Base-by-base conservation (phyloP, 768 basidiomycete species). In the Podaxis sp. region DNA sequence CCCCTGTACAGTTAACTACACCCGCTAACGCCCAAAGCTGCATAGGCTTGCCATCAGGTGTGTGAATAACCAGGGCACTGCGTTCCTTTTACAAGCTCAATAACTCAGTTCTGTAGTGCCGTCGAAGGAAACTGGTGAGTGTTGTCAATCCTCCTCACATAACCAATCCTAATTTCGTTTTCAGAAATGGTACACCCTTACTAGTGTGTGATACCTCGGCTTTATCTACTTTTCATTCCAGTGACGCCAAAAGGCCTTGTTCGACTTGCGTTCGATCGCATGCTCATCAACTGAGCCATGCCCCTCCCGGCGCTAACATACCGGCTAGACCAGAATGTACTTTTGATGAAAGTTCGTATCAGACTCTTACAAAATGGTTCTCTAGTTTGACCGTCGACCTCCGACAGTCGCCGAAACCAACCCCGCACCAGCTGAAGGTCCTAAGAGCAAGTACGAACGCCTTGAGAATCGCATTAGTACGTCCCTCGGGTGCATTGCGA, bases 241-340 rank as follows among this genome's bases (percentile, higher is more conserved):
- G 90, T 71, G 90, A 92, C 67, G 88, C 90, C 6, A 86, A 88
- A 69, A 77, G 87, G 46, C 90, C 90, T 4, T 91, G 90, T 69
- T 87, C 89, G 28, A 91, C 90, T 2, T 91, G 90, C 69, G 78
- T 87, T 62, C 84, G 90, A 36, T 91, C 89, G 22, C 89, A 90
- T 77, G 80, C 87, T 1, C 87, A 91, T 74, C 84, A 88, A 8
- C 70, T 84, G 57, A 79, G 82, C 12, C 88, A 88, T 74, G 83
- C 87, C 12, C 78, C 83, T 1, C 80, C 87, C 30, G 87, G 86
- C 44, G 76, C 78, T 1, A 75, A 76, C 51, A 67, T 87, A 50
- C 85, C 88, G 0, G 69, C 81, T 0, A 77, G 75, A 51, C 88
- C 87, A 12, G 86, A 88, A 59, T 92, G 90, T 69, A 91, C 89